These are phyloP conservation scores for Prillingera fragicola DNA, from an alignment of 1,284 basidiomycete species.

Conservation along the genomic window DNA sequence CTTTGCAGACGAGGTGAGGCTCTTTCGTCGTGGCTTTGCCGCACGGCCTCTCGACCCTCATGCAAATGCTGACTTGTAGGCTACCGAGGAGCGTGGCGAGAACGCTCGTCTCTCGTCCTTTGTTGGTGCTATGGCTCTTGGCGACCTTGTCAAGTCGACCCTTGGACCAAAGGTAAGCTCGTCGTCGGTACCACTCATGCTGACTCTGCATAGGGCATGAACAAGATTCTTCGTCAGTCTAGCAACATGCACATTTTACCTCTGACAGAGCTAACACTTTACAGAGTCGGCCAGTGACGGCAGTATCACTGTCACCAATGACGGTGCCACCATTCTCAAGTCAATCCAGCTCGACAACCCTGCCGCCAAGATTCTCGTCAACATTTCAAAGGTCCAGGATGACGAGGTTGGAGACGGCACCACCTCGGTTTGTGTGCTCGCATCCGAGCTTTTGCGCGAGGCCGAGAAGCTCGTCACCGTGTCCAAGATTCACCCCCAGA, in stretches of 20 bases:
- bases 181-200: not conserved
- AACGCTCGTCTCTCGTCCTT: slow-evolving; percentile 97
- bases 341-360: slow-evolving; percentile 97
- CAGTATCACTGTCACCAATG: slow-evolving; percentile 95
- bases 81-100: slow-evolving; percentile 96
- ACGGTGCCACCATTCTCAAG: slow-evolving; percentile 97
- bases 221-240: slow-evolving; percentile 51
- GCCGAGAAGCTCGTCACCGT: slow-evolving; percentile 90
- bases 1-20: slow-evolving; percentile 47
- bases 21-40: not conserved
- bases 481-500: slow-evolving; percentile 90
- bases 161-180: slow-evolving; percentile 89
- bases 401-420: slow-evolving; percentile 99
- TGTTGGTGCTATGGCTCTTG: slow-evolving; percentile 91
- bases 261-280: not conserved
- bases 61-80: slow-evolving; percentile 54
- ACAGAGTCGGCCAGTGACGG: slow-evolving; percentile 84
- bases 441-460: slow-evolving; percentile 85
- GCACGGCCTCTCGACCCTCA: not conserved
- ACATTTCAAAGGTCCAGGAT: slow-evolving; percentile 99
- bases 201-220: slow-evolving; percentile 46
- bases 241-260: not conserved
- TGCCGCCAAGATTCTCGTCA: slow-evolving; percentile 97
- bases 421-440: slow-evolving; percentile 87
- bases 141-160: slow-evolving; percentile 97